Evolutionary conservation across 176 grass and related monocot genomes (phyloP), one percentile per base, ranked within the genome.

Genomic region (Neostapfia colusana): DNA sequence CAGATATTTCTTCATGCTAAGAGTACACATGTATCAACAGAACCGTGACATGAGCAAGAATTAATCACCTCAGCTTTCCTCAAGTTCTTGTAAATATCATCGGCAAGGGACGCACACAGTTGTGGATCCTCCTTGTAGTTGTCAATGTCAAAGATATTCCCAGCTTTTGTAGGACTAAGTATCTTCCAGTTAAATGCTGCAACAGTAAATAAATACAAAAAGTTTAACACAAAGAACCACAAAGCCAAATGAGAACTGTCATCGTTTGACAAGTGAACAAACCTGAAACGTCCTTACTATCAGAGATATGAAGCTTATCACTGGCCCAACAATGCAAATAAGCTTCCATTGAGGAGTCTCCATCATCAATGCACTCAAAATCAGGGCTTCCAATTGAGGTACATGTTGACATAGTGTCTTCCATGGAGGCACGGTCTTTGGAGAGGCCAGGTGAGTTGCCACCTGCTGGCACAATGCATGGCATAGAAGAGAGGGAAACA

Each of bases 361-460:
- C 75, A 69, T 91, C 86, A 43, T 91, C 86, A 81, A 87, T 71
- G 50, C 65, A 89, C 75, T 87, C 71, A 72, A 87, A 70, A 61
- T 89, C 81, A 59, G 84, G 73, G 83, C 84, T 89, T 80, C 86
- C 90, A 60, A 89, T 89, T 60, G 93, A 89, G 63, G 85, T 70
- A 84, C 81, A 81, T 42, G 40, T 89, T 66, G 93, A 92, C 87
- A 92, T 92, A 59, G 75, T 76, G 20, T 92, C 31, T 2, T 31
- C 31, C 31, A 31, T 31, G 31, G 31, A 31, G 2, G 31, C 31
- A 31, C 31, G 31, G 31, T 74, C 51, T 41, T 72, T 13, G 2
- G 60, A 73, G 35, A 60, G 24, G 13, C 23, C 17, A 73, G 59
- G 60, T 2, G 31, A 78, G 35, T 24, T 56, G 45, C 28, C 66